A percentile compares a stretch with the other conserved stretches of the same genome.
Conservation (phyloP, 225 moss, liverwort and hornwort species). For the Marchantia paleacea region DNA sequence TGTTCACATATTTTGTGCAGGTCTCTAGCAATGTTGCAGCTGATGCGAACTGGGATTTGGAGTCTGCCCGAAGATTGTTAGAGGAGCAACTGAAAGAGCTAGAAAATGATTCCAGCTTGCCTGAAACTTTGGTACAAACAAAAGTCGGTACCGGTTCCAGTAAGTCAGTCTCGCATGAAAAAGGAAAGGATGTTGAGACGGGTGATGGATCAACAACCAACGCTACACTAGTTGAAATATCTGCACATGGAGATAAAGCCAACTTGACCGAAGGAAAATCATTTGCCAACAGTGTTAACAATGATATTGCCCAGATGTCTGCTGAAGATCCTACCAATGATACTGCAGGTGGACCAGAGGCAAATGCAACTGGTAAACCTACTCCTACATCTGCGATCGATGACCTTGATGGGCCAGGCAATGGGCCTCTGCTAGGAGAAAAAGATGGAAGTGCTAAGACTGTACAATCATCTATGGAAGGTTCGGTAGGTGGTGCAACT, state of each 20-base stretch:
- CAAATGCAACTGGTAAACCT: slow-evolving; percentile 4
- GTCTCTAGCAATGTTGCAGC: background rate
- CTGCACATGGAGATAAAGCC: background rate
- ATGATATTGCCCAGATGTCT: background rate
- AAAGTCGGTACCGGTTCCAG: background rate
- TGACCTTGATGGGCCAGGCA: slow-evolving; percentile 12
- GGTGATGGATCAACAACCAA: background rate
- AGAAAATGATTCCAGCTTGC: slow-evolving; percentile 4
- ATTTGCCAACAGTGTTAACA: background rate
- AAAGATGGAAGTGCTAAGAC: background rate
- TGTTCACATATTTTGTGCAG: background rate
- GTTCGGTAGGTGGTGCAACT: background rate
- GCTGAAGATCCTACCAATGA: background rate
- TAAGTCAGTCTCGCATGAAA: background rate
- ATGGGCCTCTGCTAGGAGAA: slow-evolving; percentile 3
- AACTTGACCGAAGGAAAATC: background rate
- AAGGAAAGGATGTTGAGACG: background rate
- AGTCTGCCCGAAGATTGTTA: slow-evolving; percentile 38
- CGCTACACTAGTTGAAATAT: background rate
- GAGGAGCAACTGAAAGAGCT: slow-evolving; percentile 38
- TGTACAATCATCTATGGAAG: background rate
- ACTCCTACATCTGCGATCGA: background rate
- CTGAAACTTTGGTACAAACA: background rate
- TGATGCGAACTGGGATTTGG: slow-evolving; percentile 36
- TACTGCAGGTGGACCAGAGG: background rate